phyloP scores from a whole-genome alignment of 2,329 filamentous ascomycete species.

The Penicillium oxalicum region DNA sequence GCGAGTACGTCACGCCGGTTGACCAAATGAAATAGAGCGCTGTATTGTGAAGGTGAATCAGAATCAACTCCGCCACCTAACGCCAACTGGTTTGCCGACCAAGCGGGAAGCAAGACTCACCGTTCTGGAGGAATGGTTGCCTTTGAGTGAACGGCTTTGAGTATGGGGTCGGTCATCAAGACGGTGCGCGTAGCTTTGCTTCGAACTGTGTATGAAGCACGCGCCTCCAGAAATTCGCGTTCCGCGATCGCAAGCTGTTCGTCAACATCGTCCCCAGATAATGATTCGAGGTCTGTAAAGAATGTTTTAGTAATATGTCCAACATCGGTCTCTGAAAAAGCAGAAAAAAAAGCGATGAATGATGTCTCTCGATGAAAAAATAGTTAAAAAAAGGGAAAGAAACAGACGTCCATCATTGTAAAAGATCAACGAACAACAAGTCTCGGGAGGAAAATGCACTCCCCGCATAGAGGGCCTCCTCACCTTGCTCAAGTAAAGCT shows the following conservation, averaged over 20 bases:
- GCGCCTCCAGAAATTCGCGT: slow-evolving; percentile 62
- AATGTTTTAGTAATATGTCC: slow-evolving; percentile 2
- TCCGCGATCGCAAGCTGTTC: slow-evolving; percentile 51
- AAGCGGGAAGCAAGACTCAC: slow-evolving; percentile 40
- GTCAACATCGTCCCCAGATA: slow-evolving; percentile 48
- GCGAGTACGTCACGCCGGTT: slow-evolving; percentile 63
- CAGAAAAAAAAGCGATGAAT: too few relatives aligned
- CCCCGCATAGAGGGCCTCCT: slow-evolving; percentile 3
- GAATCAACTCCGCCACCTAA: not conserved
- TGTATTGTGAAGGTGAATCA: slow-evolving; percentile 31
- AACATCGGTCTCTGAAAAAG: too few relatives aligned
- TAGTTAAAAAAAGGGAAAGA: not conserved
- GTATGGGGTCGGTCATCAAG: slow-evolving; percentile 65
- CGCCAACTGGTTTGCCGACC: not conserved
- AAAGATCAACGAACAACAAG: not conserved
- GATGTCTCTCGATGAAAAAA: not conserved
- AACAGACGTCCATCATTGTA: not conserved
- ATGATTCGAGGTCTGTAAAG: slow-evolving; percentile 28
- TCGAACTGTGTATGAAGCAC: slow-evolving; percentile 62
- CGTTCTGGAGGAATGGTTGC: slow-evolving; percentile 61
- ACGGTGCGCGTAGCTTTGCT: slow-evolving; percentile 64
- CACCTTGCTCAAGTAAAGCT: slow-evolving; percentile 53
- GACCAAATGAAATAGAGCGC: slow-evolving; percentile 62
- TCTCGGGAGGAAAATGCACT: not conserved
- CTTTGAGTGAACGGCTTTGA: slow-evolving; percentile 69